phyloP scores from a whole-genome alignment of 1,139 yeast genomes.

The Casaregolazyma lundiana region DNA sequence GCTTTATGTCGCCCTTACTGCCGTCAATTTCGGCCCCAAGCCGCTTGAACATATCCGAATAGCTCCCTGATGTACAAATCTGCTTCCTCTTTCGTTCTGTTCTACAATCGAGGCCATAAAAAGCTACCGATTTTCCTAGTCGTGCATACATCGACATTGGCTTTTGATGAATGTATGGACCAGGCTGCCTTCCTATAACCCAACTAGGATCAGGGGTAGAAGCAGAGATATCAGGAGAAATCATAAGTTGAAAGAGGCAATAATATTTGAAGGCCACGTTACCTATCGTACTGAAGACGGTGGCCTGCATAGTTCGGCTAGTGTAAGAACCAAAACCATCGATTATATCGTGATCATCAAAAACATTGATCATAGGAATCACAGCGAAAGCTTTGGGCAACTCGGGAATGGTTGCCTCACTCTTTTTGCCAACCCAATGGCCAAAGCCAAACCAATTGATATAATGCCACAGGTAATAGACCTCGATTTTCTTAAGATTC shows the following conservation, averaged over 20 bases:
- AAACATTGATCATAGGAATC: slow-evolving; percentile 80
- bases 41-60: slow-evolving; percentile 57
- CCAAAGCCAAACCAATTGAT: slow-evolving; percentile 88
- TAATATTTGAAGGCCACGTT: slow-evolving; percentile 77
- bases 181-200: slow-evolving; percentile 37
- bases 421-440: slow-evolving; percentile 67
- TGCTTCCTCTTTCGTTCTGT: slow-evolving; percentile 72
- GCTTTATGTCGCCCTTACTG: slow-evolving; percentile 57
- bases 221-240: slow-evolving; percentile 44
- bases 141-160: slow-evolving; percentile 67
- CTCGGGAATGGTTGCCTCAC: slow-evolving; percentile 58
- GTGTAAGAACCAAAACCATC: slow-evolving; percentile 93
- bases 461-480: slow-evolving; percentile 69
- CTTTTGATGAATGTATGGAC: slow-evolving; percentile 62
- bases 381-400: slow-evolving; percentile 74
- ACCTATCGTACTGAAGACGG: slow-evolving; percentile 68
- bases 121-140: slow-evolving; percentile 66
- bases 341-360: slow-evolving; percentile 83
- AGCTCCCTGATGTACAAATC: slow-evolving; percentile 54
- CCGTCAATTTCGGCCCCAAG: slow-evolving; percentile 48
- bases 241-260: slow-evolving; percentile 87
- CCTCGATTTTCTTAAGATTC: slow-evolving; percentile 51
- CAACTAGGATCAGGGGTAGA: slow-evolving; percentile 32
- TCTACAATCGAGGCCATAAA: slow-evolving; percentile 85
- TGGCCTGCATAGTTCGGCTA: slow-evolving; percentile 66